These are phyloP conservation scores for Suhomyces faveliae DNA, from an alignment of 805 yeast genomes.

Conservation along the genomic window DNA sequence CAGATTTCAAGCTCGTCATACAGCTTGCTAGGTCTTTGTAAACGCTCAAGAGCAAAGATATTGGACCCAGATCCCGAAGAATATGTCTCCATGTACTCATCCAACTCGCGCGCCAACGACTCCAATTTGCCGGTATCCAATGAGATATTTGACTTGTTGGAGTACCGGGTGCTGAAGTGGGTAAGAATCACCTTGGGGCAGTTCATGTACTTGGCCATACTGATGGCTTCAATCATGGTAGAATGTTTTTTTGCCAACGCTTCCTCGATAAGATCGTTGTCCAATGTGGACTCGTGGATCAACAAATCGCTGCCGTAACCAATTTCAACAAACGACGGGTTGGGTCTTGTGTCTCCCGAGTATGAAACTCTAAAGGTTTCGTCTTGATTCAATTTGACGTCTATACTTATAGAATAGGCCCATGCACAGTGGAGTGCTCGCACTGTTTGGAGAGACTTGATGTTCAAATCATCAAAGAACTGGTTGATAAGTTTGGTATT, in stretches of 20 bases:
- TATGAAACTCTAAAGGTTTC: conserved; percentile 69
- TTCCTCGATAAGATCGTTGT: conserved; percentile 71
- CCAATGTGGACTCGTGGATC: conserved; percentile 92
- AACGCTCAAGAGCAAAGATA: conserved; percentile 18
- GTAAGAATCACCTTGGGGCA: conserved; percentile 74
- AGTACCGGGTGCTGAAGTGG: conserved; percentile 88
- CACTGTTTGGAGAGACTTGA: conserved; percentile 54
- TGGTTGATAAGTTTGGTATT: conserved; percentile 25
- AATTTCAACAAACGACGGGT: conserved; percentile 56
- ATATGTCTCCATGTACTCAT: conserved; percentile 26
- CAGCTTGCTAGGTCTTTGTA: conserved; percentile 7
- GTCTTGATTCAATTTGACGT: conserved; percentile 44
- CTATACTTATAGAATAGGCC: conserved; percentile 64
- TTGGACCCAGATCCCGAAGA: conserved; percentile 21
- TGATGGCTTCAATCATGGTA: conserved; percentile 83
- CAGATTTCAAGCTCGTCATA: conserved; percentile 37
- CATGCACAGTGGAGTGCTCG: conserved; percentile 82
- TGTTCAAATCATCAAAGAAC: conserved; percentile 42
- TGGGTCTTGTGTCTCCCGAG: conserved; percentile 95
- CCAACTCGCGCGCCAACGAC: conserved; percentile 21
- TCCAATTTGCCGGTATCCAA: conserved; percentile 22
- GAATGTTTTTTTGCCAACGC: conserved; percentile 83
- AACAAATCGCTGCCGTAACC: conserved; percentile 70
- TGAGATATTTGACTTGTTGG: conserved; percentile 34
- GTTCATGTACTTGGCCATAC: conserved; percentile 66